Evolutionary conservation across 1,139 yeast genomes (phyloP).

Genomic region (Hyphopichia wangnamkhiaoensis): DNA sequence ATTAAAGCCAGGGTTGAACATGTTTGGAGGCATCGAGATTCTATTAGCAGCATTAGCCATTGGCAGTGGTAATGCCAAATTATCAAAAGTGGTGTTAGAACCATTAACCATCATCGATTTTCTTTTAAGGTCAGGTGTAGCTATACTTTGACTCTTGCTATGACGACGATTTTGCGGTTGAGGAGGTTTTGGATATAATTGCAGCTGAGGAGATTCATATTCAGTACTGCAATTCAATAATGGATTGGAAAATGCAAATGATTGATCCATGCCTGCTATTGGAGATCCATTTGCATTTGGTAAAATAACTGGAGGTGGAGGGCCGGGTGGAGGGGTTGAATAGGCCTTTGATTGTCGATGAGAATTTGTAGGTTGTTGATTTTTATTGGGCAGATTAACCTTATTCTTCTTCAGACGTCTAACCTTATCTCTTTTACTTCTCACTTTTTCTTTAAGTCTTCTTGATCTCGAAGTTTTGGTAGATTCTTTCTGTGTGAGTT

Average conservation of each 20-base stretch:
- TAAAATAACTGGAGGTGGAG: slow-evolving; percentile 8
- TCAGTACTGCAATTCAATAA: slow-evolving; percentile 24
- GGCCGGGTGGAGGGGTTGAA: background rate
- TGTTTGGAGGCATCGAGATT: slow-evolving; percentile 5
- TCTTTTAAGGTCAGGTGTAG: slow-evolving; percentile 20
- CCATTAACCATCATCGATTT: slow-evolving; percentile 17
- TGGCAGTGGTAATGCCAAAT: slow-evolving; percentile 3
- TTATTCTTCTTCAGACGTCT: slow-evolving; percentile 1
- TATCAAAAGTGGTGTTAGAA: slow-evolving; percentile 8
- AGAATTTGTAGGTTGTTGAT: too few relatives aligned
- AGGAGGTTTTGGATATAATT: slow-evolving; percentile 3
- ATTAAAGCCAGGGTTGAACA: background rate
- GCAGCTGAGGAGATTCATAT: slow-evolving; percentile 8
- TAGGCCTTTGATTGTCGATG: background rate
- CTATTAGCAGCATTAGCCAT: background rate
- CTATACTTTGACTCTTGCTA: slow-evolving; percentile 22
- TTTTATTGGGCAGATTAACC: too few relatives aligned
- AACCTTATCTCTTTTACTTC: slow-evolving; percentile 2
- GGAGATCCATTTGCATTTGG: slow-evolving; percentile 9
- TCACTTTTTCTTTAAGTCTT: slow-evolving; percentile 4
- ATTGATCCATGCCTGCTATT: slow-evolving; percentile 9
- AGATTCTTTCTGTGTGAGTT: background rate
- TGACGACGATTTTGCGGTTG: slow-evolving; percentile 19
- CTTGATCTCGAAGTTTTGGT: slow-evolving; percentile 1
- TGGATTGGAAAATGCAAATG: slow-evolving; percentile 16